Percentiles rank a stretch among this genome's conserved stretches.
Conservation (phyloP, 192 early-diverging fungal species). For the Coemansia sp. region DNA sequence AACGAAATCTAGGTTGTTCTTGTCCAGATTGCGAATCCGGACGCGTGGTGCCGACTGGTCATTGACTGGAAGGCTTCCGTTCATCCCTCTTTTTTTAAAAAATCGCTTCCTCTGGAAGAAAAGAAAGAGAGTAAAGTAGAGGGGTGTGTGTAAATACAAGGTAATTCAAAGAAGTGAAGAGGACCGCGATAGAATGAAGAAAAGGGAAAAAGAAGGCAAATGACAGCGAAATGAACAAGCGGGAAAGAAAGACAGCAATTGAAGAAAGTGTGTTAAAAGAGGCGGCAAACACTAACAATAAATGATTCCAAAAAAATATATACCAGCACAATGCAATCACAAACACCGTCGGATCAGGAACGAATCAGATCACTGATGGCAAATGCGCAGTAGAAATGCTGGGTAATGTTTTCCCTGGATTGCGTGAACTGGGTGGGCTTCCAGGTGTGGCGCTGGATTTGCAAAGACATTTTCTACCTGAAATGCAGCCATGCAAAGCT, state of each 20-base stretch:
- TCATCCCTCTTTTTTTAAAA: conserved; percentile 10
- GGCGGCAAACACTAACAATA: too few relatives aligned
- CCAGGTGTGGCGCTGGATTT: too few relatives aligned
- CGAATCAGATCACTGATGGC: not conserved
- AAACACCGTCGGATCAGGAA: not conserved
- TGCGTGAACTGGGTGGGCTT: too few relatives aligned
- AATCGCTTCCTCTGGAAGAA: not conserved
- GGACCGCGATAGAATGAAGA: not conserved
- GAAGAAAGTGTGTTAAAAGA: too few relatives aligned
- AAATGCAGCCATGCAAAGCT: too few relatives aligned
- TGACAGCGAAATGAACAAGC: not conserved
- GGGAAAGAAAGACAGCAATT: not conserved
- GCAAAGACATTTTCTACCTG: too few relatives aligned
- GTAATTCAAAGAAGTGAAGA: not conserved
- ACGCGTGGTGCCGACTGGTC: conserved; percentile 41
- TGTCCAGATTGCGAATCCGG: conserved; percentile 47
- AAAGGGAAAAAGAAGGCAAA: not conserved
- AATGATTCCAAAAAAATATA: too few relatives aligned
- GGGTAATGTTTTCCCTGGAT: not conserved
- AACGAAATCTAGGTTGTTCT: conserved; percentile 66
- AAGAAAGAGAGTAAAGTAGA: not conserved
- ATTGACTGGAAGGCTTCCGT: conserved; percentile 17
- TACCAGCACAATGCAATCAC: too few relatives aligned
- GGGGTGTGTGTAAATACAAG: not conserved
- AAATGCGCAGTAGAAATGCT: not conserved